Conservation (phyloP, 257 asterid genomes). For the Rubia yunnanensis region DNA sequence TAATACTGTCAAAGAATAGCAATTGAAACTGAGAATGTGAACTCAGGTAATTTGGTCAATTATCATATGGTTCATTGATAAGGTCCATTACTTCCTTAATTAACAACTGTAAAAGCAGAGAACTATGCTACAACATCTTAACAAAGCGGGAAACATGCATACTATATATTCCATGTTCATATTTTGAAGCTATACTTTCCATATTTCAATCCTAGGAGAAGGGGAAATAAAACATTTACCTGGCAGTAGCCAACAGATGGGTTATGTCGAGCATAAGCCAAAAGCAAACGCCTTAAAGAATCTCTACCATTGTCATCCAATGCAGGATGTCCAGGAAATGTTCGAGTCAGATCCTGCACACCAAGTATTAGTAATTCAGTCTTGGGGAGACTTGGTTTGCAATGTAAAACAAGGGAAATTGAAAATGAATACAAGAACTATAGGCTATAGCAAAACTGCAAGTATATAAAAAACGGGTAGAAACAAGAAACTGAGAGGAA, state of each 20-base stretch:
- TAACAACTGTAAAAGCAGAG: too few relatives aligned
- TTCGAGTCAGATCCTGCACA: constrained; percentile 81
- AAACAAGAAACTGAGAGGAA: constrained; percentile 3
- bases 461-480: constrained; percentile 4
- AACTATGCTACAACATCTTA: not conserved
- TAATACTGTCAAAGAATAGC: not conserved
- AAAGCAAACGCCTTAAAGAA: constrained; percentile 76
- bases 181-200: not conserved
- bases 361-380: constrained; percentile 21
- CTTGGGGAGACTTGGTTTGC: constrained; percentile 12
- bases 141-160: not conserved
- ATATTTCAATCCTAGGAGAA: not conserved
- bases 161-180: not conserved
- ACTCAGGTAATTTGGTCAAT: not conserved
- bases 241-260: constrained; percentile 96
- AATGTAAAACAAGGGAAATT: constrained; percentile 2
- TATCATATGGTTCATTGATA: too few relatives aligned
- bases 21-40: not conserved
- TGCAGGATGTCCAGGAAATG: constrained; percentile 97
- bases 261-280: constrained; percentile 83
- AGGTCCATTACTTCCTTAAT: too few relatives aligned
- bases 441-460: not conserved
- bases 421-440: constrained; percentile 4
- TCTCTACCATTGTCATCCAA: constrained; percentile 73
- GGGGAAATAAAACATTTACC: constrained; percentile 29